Evolutionary conservation across 2,329 filamentous ascomycete genomes (phyloP).

Genomic region (Curvularia sp.): DNA sequence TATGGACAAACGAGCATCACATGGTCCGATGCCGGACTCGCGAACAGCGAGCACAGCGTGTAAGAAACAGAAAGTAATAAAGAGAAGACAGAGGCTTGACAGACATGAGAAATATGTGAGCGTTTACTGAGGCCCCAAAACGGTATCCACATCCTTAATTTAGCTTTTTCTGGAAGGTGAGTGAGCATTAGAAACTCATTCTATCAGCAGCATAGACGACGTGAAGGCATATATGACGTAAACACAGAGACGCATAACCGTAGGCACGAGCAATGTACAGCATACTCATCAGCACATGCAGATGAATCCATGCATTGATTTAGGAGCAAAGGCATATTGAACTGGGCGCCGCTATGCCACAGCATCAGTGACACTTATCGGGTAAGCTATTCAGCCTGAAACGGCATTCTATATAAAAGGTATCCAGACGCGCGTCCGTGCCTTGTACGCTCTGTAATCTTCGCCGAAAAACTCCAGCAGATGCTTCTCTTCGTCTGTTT

Average conservation of each 20-base stretch:
- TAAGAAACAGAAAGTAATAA: background rate
- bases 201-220: no score
- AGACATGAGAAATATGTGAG: no score
- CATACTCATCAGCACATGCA: background rate
- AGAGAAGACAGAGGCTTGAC: no score
- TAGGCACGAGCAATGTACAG: background rate
- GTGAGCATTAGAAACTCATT: background rate
- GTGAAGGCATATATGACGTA: no score
- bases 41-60: background rate
- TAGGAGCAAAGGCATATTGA: background rate
- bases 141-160: no score
- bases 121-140: no score
- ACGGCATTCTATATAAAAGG: constrained; percentile 66
- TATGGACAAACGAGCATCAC: background rate
- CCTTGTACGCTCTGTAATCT: constrained; percentile 78
- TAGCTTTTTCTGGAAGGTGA: background rate
- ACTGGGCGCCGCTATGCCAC: background rate
- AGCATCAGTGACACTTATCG: background rate
- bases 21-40: background rate
- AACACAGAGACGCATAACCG: background rate
- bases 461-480: constrained; percentile 83
- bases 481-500: constrained; percentile 74
- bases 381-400: background rate
- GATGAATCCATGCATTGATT: background rate
- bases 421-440: constrained; percentile 76